phyloP scores from a whole-genome alignment of 768 basidiomycete species.

The Boletus pseudopeckii region DNA sequence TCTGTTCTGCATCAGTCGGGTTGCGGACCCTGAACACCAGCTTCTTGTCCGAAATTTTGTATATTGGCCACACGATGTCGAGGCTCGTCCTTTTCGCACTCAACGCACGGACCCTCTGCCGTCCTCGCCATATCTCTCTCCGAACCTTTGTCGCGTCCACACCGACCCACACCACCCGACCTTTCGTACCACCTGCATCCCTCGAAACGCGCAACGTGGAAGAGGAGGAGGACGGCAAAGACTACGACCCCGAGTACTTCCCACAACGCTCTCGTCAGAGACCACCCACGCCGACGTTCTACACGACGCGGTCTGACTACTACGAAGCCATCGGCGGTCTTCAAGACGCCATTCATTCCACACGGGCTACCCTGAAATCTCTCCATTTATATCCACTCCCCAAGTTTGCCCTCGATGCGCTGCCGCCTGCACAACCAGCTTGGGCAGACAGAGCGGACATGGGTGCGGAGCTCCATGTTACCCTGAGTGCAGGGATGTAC shows the following conservation, averaged over 20 bases:
- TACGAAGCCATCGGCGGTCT: slow-evolving; percentile 69
- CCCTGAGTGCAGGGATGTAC: slow-evolving; percentile 69
- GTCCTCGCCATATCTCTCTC: neutral
- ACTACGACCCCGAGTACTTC: neutral
- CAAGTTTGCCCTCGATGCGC: slow-evolving; percentile 53
- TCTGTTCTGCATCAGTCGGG: neutral
- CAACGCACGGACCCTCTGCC: slow-evolving; percentile 4
- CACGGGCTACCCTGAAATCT: slow-evolving; percentile 56
- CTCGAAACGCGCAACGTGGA: slow-evolving; percentile 11
- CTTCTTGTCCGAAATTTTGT: slow-evolving; percentile 1
- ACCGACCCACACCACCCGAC: neutral
- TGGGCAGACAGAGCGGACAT: slow-evolving; percentile 71
- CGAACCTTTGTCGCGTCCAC: slow-evolving; percentile 13
- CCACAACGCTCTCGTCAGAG: slow-evolving; percentile 14
- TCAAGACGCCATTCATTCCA: slow-evolving; percentile 56
- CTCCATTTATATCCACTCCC: slow-evolving; percentile 80
- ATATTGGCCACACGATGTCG: slow-evolving; percentile 3
- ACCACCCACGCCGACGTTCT: slow-evolving; percentile 77
- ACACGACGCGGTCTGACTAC: slow-evolving; percentile 73
- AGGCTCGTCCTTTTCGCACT: slow-evolving; percentile 3
- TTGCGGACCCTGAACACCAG: slow-evolving; percentile 19
- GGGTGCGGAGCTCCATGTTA: slow-evolving; percentile 50
- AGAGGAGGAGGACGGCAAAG: neutral
- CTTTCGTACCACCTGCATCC: slow-evolving; percentile 29
- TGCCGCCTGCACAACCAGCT: slow-evolving; percentile 56